Conservation (phyloP, 768 basidiomycete species). For the Gelatoporia subvermispora region DNA sequence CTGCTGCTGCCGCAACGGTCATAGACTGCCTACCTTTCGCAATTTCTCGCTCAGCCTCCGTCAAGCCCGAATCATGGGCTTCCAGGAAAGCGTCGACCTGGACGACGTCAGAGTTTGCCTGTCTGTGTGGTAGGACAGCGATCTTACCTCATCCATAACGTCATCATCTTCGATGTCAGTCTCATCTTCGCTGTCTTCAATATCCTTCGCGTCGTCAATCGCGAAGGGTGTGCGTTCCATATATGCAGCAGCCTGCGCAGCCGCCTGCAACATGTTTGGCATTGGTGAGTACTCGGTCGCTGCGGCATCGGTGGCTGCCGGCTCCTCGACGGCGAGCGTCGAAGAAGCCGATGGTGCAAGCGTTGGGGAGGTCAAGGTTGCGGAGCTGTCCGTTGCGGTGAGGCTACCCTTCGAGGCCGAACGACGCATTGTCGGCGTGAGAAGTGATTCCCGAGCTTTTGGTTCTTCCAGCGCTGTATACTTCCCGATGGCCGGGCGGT, state of each 20-base stretch:
- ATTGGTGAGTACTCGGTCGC: constrained; percentile 43
- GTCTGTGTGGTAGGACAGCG: neutral
- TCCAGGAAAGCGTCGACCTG: constrained; percentile 93
- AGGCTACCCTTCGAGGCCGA: constrained; percentile 54
- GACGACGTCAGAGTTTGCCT: neutral
- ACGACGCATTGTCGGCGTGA: constrained; percentile 65
- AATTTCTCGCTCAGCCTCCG: constrained; percentile 72
- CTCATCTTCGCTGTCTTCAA: constrained; percentile 60
- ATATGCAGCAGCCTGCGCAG: constrained; percentile 66
- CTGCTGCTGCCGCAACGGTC: neutral
- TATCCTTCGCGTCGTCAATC: constrained; percentile 91
- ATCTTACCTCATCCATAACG: constrained; percentile 82
- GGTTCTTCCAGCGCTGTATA: constrained; percentile 83
- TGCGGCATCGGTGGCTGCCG: constrained; percentile 13
- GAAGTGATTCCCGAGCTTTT: constrained; percentile 79
- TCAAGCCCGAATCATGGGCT: constrained; percentile 83
- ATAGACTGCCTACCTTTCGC: constrained; percentile 55
- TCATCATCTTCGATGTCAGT: constrained; percentile 58
- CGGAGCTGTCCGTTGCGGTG: constrained; percentile 25
- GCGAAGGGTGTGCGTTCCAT: constrained; percentile 94
- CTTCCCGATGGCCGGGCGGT: constrained; percentile 82
- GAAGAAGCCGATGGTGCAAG: constrained; percentile 37
- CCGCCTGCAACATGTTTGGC: constrained; percentile 62
- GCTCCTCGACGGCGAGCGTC: constrained; percentile 46
- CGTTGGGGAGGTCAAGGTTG: constrained; percentile 17